Conservation (phyloP, 2,329 filamentous ascomycete genomes). For the Gliomastix tumulicola region DNA sequence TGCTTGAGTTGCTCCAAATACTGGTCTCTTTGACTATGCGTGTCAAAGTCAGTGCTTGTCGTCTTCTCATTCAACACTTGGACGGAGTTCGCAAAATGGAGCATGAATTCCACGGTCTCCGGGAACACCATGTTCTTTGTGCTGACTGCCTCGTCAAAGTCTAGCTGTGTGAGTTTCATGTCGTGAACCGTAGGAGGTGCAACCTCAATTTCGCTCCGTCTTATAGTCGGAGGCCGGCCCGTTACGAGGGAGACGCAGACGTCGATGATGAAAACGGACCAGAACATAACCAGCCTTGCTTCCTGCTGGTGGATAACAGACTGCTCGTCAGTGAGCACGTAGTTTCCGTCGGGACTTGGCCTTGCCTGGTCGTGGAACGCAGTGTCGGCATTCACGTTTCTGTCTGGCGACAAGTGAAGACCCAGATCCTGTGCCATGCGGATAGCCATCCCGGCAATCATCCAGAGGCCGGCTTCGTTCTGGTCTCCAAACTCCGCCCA, state of each 20-base stretch:
- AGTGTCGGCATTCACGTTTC: background rate
- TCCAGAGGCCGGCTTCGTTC: constrained; percentile 23
- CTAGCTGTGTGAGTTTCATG: background rate
- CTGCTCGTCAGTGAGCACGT: background rate
- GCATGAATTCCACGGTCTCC: background rate
- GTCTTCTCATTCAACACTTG: background rate
- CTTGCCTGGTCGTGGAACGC: background rate
- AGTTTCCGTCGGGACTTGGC: background rate
- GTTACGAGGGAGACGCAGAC: background rate
- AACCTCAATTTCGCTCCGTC: background rate
- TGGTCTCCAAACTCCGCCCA: background rate
- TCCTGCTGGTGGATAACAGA: background rate
- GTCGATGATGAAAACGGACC: background rate
- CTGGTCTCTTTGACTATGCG: background rate
- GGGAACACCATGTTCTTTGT: background rate
- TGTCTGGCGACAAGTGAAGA: constrained; percentile 21
- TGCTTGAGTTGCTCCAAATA: background rate
- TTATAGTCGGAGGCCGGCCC: background rate
- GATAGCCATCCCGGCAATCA: constrained; percentile 36
- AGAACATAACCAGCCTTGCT: background rate
- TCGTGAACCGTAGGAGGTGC: background rate
- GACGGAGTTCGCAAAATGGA: background rate
- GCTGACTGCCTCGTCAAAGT: background rate
- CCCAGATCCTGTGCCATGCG: constrained; percentile 38
- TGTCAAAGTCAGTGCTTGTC: background rate